Evolutionary conservation across 352 stramenopile species (phyloP).

Genomic region (Thalassiosira oceanica): DNA sequence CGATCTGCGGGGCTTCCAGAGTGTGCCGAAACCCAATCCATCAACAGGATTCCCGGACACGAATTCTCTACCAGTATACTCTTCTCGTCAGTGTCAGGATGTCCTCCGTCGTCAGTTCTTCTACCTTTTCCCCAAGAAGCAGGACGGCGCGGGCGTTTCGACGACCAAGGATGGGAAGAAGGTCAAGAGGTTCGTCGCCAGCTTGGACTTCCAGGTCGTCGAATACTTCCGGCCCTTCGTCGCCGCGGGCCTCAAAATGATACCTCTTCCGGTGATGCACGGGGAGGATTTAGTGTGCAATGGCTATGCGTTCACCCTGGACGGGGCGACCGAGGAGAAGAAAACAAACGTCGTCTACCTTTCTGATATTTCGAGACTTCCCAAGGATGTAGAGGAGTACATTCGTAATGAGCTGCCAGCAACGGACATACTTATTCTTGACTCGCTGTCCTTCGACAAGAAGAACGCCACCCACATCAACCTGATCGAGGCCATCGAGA

Average conservation of each 20-base stretch:
- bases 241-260: slow-evolving; percentile 58
- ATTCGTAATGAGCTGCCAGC: slow-evolving; percentile 63
- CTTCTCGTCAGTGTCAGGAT: slow-evolving; percentile 49
- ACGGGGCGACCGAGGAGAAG: slow-evolving; percentile 9
- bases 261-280: slow-evolving; percentile 75
- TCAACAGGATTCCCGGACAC: slow-evolving; percentile 23
- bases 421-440: slow-evolving; percentile 75
- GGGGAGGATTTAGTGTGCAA: slow-evolving; percentile 75
- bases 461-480: slow-evolving; percentile 65
- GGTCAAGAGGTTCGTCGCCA: slow-evolving; percentile 65
- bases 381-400: slow-evolving; percentile 64
- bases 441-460: slow-evolving; percentile 53
- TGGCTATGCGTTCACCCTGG: slow-evolving; percentile 72
- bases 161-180: slow-evolving; percentile 23
- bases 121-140: slow-evolving; percentile 63
- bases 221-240: slow-evolving; percentile 57
- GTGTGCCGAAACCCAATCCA: slow-evolving; percentile 8
- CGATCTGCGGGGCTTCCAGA: slow-evolving; percentile 76
- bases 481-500: slow-evolving; percentile 58
- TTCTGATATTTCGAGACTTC: slow-evolving; percentile 73
- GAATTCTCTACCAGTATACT: slow-evolving; percentile 43
- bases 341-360: slow-evolving; percentile 75
- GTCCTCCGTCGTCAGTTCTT: slow-evolving; percentile 54
- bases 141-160: slow-evolving; percentile 20
- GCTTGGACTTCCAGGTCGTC: slow-evolving; percentile 62